phyloP scores from a whole-genome alignment of 2,329 filamentous ascomycete species.

The Eutypella sp. region DNA sequence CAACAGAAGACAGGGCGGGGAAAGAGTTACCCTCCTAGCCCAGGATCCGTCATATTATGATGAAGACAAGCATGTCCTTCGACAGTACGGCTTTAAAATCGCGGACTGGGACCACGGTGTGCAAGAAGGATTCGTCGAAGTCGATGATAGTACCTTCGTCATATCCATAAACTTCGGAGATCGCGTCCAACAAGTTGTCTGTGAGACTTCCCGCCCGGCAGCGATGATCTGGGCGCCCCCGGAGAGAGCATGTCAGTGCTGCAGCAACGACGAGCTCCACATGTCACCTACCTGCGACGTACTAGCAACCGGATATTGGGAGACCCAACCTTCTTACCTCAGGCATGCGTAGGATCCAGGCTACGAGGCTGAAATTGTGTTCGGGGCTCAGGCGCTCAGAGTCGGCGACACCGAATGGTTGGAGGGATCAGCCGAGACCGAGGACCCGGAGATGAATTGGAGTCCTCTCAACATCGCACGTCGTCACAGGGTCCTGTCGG shows the following conservation, averaged over 20 bases:
- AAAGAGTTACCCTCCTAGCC: not conserved
- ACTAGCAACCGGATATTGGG: not conserved
- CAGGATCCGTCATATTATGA: not conserved
- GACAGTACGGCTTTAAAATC: not conserved
- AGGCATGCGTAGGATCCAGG: not conserved
- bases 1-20: not conserved
- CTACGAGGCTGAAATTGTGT: not conserved
- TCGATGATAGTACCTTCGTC: conserved; percentile 1
- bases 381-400: not conserved
- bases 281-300: not conserved
- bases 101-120: not conserved
- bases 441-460: too few species aligned
- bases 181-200: not conserved
- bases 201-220: conserved; percentile 2
- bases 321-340: not conserved
- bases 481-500: not conserved
- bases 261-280: not conserved
- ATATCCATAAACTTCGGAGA: not conserved
- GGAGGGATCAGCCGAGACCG: not conserved
- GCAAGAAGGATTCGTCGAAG: conserved; percentile 1
- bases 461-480: too few species aligned
- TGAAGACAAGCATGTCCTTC: not conserved
- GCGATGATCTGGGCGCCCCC: conserved; percentile 2
- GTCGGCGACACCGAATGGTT: not conserved
- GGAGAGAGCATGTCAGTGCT: not conserved